Evolutionary conservation across 1,284 basidiomycete species (phyloP), one percentile per base, ranked within the genome.

Genomic region (Cryptococcus sp.): DNA sequence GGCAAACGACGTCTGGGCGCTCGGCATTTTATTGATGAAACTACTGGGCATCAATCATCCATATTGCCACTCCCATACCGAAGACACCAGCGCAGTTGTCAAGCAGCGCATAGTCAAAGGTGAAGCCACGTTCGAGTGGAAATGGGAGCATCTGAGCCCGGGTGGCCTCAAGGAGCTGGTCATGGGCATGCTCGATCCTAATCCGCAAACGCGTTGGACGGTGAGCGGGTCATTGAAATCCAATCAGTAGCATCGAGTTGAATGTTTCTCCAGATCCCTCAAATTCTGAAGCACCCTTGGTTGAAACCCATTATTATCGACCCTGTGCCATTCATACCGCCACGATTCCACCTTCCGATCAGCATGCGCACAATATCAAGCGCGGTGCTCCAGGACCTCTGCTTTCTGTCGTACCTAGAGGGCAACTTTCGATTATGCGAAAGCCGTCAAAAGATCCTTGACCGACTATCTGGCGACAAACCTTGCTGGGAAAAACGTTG

Each of bases 1-100:
- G n/a, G 65, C 70, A 1, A 73, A 67, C 58, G 78, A 79, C 48
- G 69, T 79, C 8, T 78, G 76, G 71, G 63, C 76, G 1, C 70
- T 77, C 1, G 78, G 75, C 2, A 75, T 79, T 25, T 52, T 77
- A 6, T 60, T 77, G 15, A 46, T 62, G 49, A 77, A 78, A 62
- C 52, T 74, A 17, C 63, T 76, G 8, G 65, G 61, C 3, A 46
- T 69, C n/a, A 57, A 55, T 0, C 71, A 78, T 49, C 78, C 78
- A 7, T 78, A 66, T 46, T 53, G 66, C 15, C 45, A 30, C 47
- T 38, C 58, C 16, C 25, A 57, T n/a, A 4, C 15, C 1, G 55
- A 60, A 15, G 69, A 71, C 4, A 59, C 47, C 3, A 66, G 64
- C 48, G 55, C 63, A 11, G 45, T 52, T 7, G 50, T 72, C 41